These are phyloP conservation scores for Colletotrichum sp. DNA, from an alignment of 2,329 filamentous ascomycete species.

Conservation along the genomic window DNA sequence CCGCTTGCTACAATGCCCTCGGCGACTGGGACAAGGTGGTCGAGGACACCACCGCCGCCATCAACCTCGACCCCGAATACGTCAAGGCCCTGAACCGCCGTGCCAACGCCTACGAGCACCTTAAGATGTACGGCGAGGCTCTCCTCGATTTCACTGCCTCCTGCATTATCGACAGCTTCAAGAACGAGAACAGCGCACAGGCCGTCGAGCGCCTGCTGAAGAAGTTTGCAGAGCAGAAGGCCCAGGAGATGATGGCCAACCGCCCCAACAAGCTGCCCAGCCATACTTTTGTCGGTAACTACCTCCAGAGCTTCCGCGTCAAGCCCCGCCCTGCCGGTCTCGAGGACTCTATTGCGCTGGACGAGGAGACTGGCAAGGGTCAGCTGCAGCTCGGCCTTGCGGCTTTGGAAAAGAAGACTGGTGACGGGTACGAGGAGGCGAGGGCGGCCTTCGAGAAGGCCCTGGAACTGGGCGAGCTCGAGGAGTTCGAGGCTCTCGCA, in stretches of 20 bases:
- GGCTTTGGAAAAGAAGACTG: constrained; percentile 84
- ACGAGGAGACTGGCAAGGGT: constrained; percentile 80
- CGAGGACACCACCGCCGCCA: constrained; percentile 93
- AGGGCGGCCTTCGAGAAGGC: constrained; percentile 86
- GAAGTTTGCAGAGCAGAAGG: constrained; percentile 95
- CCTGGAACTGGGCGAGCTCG: constrained; percentile 80
- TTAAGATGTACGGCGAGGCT: constrained; percentile 89
- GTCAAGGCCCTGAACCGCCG: constrained; percentile 97
- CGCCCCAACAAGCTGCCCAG: constrained; percentile 89
- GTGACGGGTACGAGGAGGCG: constrained; percentile 90
- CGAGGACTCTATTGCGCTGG: constrained; percentile 79
- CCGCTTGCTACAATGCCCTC: constrained; percentile 94
- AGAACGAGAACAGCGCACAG: constrained; percentile 86
- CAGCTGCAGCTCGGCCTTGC: constrained; percentile 84
- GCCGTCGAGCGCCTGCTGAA: constrained; percentile 93
- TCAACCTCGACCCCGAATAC: constrained; percentile 93
- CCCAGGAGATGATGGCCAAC: constrained; percentile 85
- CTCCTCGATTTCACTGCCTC: constrained; percentile 97
- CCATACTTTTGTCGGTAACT: constrained; percentile 97
- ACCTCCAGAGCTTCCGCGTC: constrained; percentile 95
- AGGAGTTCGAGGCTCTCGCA: constrained; percentile 84
- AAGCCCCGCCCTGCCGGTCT: constrained; percentile 81
- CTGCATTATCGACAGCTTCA: constrained; percentile 98
- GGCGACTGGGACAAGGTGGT: constrained; percentile 95
- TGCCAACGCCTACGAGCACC: constrained; percentile 95